Evolutionary conservation across 2,329 filamentous ascomycete species (phyloP).

Genomic region (Microcyclosporella mali): DNA sequence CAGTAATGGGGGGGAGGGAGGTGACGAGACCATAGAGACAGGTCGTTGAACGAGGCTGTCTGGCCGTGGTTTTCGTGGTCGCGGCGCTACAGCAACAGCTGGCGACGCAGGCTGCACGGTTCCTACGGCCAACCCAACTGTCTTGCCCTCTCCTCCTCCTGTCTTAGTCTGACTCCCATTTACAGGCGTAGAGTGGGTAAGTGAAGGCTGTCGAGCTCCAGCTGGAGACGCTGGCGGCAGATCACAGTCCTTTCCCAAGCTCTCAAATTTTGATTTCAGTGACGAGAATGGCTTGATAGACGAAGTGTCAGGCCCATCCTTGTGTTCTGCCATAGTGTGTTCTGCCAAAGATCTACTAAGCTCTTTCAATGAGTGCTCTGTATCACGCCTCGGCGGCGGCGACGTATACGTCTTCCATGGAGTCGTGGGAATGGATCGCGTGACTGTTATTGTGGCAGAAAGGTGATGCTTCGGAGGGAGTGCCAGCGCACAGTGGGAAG

Average conservation of each 20-base stretch:
- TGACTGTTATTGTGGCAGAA: no score
- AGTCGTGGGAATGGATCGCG: no score
- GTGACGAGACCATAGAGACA: constrained; percentile 38
- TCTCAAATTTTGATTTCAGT: constrained; percentile 74
- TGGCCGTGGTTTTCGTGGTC: constrained; percentile 26
- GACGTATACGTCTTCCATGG: not conserved
- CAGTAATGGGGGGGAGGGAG: constrained; percentile 58
- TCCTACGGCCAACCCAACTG: constrained; percentile 7
- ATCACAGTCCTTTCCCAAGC: constrained; percentile 45
- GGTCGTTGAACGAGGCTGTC: constrained; percentile 37
- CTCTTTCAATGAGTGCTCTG: not conserved
- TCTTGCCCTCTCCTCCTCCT: constrained; percentile 6
- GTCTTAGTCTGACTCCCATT: constrained; percentile 2
- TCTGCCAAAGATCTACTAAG: not conserved
- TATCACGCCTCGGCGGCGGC: constrained; percentile 3
- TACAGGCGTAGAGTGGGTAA: constrained; percentile 3
- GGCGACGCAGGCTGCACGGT: constrained; percentile 2
- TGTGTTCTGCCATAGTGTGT: constrained; percentile 22
- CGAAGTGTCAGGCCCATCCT: constrained; percentile 65
- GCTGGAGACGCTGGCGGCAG: constrained; percentile 15
- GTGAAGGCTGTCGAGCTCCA: constrained; percentile 2
- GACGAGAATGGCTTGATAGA: constrained; percentile 80
- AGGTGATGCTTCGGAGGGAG: no score
- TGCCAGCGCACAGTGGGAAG: constrained; percentile 1
- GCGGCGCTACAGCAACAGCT: constrained; percentile 2